Evolutionary conservation across 805 yeast genomes (phyloP), one percentile per base, ranked within the genome.

Genomic region (Cyberlindnera petersonii): DNA sequence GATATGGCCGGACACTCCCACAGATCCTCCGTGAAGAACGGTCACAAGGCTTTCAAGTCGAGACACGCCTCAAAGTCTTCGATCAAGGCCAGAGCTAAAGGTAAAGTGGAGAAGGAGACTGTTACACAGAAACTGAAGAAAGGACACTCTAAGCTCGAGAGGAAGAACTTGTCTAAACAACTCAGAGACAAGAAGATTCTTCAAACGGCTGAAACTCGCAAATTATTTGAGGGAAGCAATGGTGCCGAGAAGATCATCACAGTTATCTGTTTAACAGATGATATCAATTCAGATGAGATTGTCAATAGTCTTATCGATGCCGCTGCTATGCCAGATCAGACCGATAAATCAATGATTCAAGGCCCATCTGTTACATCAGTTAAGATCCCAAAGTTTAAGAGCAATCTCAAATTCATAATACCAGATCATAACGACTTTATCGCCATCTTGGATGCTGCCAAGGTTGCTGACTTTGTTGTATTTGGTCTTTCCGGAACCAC

Each of bases 11-110:
- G 85, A 53, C 84, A 82, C 60, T 76, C 87, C 7, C 98, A 93
- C 60, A 75, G 98, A 59, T 72, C 91, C 10, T 78, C 95, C 4
- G 65, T 86, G 31, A 91, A 87, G 63, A 81, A 80, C 56, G 79
- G 79, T 33, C 95, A 91, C 55, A 93, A 93, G 66, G 74, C 89
- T 9, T 94, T 87, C 72, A 94, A 93, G 60, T 77, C 95, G 3
- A 84, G 81, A 58, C 98, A 93, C 68, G 76, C 96, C 16, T 77
- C 95, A 11, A 93, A 93, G 58, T 84, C 96, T 44, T 77, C 88
- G 24, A 62, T 91, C 54, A 94, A 88, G 58, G 85, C 86, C 48
- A 69, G 77, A 43, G 69, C 68, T 53, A 89, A 84, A 56, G 98
- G 98, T 44, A 89, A 87, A 60, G 86, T 91, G 24, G 98, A 89